These are phyloP conservation scores for Funneliformis geosporum DNA, from an alignment of 192 early-diverging fungal genomes.

Conservation along the genomic window DNA sequence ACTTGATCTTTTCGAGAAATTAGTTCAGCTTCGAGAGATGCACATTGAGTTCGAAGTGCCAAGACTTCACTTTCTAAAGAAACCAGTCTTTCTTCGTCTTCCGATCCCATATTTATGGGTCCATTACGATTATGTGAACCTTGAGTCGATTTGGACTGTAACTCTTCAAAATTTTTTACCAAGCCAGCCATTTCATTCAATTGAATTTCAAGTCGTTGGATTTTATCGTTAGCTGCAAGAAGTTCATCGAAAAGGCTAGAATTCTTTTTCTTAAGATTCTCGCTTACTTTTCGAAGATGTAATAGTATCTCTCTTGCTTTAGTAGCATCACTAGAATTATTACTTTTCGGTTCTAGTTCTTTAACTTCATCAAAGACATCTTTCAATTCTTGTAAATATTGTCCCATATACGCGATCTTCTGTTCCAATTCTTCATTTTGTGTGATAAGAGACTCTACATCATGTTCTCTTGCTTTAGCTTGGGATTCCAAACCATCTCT, in stretches of 20 bases:
- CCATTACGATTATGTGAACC: not conserved
- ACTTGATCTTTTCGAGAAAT: slow-evolving; percentile 4
- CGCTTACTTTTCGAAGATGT: not conserved
- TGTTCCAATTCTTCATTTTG: slow-evolving; percentile 2
- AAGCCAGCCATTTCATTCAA: slow-evolving; percentile 17
- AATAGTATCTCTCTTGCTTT: not conserved
- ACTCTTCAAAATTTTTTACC: not conserved
- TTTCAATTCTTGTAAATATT: not conserved
- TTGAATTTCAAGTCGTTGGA: slow-evolving; percentile 1
- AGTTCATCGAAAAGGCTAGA: not conserved
- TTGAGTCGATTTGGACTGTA: not conserved
- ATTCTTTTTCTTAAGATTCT: not conserved
- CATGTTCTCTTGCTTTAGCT: not conserved
- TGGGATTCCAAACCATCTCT: slow-evolving; percentile 2
- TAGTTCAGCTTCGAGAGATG: not conserved
- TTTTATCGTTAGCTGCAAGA: not conserved
- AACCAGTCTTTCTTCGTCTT: slow-evolving; percentile 8
- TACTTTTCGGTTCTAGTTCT: not conserved
- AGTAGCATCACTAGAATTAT: not conserved
- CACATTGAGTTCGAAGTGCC: not conserved
- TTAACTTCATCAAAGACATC: not conserved
- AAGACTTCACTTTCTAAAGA: slow-evolving; percentile 23
- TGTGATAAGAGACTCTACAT: not conserved
- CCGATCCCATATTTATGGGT: not conserved
- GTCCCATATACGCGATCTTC: not conserved